Conservation (phyloP, 805 yeast genomes). For the Ogataea methanolica region DNA sequence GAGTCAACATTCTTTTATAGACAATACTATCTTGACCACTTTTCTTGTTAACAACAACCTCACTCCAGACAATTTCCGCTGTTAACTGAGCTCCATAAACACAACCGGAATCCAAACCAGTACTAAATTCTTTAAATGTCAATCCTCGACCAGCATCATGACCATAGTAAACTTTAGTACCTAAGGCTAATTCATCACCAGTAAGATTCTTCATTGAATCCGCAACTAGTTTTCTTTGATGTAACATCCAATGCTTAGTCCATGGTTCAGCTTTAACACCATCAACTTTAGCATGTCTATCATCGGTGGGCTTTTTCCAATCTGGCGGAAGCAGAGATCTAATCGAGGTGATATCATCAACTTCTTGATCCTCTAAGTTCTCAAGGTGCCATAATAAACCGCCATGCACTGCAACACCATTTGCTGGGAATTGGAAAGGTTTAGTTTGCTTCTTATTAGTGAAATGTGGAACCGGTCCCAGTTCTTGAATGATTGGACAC, state of each 20-base stretch:
- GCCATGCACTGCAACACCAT: slow-evolving; percentile 72
- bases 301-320: slow-evolving; percentile 54
- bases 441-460: slow-evolving; percentile 23
- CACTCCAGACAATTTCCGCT: slow-evolving; percentile 51
- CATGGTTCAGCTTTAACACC: slow-evolving; percentile 29
- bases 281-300: slow-evolving; percentile 24
- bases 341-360: slow-evolving; percentile 63
- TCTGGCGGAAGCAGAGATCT: slow-evolving; percentile 63
- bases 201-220: slow-evolving; percentile 4
- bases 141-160: slow-evolving; percentile 85
- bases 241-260: slow-evolving; percentile 29
- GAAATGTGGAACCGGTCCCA: slow-evolving; percentile 57
- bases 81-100: slow-evolving; percentile 66
- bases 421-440: slow-evolving; percentile 20
- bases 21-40: slow-evolving; percentile 12
- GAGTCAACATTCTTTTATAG: slow-evolving; percentile 23
- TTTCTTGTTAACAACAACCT: slow-evolving; percentile 12
- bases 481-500: slow-evolving; percentile 58
- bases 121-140: slow-evolving; percentile 56
- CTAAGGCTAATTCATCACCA: slow-evolving; percentile 15
- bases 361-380: slow-evolving; percentile 49
- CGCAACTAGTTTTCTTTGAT: slow-evolving; percentile 14
- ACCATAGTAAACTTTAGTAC: slow-evolving; percentile 65
- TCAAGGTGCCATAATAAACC: slow-evolving; percentile 68
- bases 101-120: slow-evolving; percentile 83